Evolutionary conservation across 805 yeast genomes (phyloP), one percentile per base, ranked within the genome.

Genomic region (Wickerhamomyces subpelliculosus): DNA sequence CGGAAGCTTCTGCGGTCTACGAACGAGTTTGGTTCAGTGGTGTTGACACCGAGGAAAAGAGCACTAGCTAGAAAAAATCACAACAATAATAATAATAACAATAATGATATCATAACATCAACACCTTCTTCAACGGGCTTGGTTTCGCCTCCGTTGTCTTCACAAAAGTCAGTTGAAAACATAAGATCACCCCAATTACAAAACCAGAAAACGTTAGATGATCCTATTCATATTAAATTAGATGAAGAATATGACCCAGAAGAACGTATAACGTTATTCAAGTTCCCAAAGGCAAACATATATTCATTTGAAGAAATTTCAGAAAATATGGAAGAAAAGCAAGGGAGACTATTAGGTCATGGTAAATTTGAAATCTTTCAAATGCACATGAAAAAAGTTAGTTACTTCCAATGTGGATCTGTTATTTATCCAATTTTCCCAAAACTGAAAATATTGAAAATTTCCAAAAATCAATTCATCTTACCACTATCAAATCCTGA

Each of bases 351-450:
- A n/a, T 50, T 80, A 22, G 78, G 82, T 1, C 76, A 74, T 42
- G 88, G 88, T 2, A 62, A 57, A 32, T 67, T 80, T 37, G 76
- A 77, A 47, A 62, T 80, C 2, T 80, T 75, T 46, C 78, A 75
- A 52, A 60, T 80, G 21, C 76, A 73, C 46, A 71, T 70, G 42
- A 73, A 76, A 16, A 68, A 64, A 41, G 79, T 78, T 8, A 72
- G 80, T 1, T 81, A 79, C 52, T 52, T 81, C 29, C 72, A 77
- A 11, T 81, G 87, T 59, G 88, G 58, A 10, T 65, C 76, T 5
- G 73, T 85, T 27, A 73, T 84, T 2, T 84, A 84, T 52, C 94
- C 95, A 4, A 71, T 85, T 12, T 60, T 85, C 37, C 85, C 87
- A 4, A 73, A 70, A 43, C 56, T 80, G 38, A 73, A 76, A 47